A percentile compares a stretch with the other conserved stretches of the same genome.
Evolutionary conservation across 2,329 filamentous ascomycete genomes (phyloP).

Genomic region (Chaetomiaceae sp.): DNA sequence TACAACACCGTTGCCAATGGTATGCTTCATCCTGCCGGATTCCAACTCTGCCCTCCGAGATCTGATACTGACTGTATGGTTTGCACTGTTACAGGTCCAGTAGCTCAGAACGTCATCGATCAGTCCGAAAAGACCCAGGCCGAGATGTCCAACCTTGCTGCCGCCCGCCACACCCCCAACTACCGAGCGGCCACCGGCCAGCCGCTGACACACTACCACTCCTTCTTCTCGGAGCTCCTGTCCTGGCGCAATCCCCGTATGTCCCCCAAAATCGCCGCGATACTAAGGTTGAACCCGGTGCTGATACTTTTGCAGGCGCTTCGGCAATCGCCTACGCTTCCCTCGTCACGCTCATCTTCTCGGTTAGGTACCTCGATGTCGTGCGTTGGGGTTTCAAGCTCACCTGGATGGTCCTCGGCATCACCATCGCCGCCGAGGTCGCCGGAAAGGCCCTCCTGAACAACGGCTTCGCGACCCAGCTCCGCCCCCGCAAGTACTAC

Average conservation of each 20-base stretch:
- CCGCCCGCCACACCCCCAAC: constrained; percentile 50
- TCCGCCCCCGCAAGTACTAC: constrained; percentile 64
- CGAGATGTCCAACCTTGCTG: constrained; percentile 56
- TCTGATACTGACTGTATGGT: constrained; percentile 17
- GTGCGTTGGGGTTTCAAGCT: constrained; percentile 61
- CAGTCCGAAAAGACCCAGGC: constrained; percentile 49
- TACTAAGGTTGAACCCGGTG: constrained; percentile 24
- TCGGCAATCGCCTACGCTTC: constrained; percentile 60
- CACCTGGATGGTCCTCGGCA: constrained; percentile 57
- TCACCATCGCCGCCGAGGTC: constrained; percentile 57
- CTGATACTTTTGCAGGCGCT: constrained; percentile 42
- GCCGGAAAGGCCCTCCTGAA: constrained; percentile 57
- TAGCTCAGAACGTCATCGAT: constrained; percentile 55
- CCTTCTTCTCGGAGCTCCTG: constrained; percentile 63
- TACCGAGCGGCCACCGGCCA: constrained; percentile 55
- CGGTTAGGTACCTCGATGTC: constrained; percentile 60
- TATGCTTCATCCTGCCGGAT: constrained; percentile 24
- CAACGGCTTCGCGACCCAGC: constrained; percentile 58
- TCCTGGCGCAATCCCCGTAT: constrained; percentile 65
- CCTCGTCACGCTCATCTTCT: constrained; percentile 56
- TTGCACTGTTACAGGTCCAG: constrained; percentile 46
- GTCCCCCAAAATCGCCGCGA: no score
- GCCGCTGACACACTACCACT: constrained; percentile 64
- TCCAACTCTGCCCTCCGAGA: not conserved
- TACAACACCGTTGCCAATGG: constrained; percentile 46